Percentiles rank a stretch among this genome's conserved stretches.
Evolutionary conservation across 306 rosid genomes (phyloP).

Genomic region (Cicer chorassanicum): DNA sequence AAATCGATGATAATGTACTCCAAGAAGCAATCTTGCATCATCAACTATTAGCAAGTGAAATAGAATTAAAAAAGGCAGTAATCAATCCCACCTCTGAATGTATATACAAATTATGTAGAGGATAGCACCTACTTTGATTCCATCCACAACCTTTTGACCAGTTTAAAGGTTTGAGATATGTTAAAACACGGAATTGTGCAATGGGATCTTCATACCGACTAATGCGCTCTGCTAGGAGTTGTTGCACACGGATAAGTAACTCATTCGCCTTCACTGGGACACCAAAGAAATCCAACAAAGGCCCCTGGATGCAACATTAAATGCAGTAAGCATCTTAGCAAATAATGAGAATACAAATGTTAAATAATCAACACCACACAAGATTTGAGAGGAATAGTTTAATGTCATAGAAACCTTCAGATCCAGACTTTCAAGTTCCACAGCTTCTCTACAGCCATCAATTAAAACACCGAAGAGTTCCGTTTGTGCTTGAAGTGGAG

Average conservation of each 20-base stretch:
- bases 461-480: slow-evolving; percentile 81
- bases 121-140: slow-evolving; percentile 87
- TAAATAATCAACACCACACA: slow-evolving; percentile 22
- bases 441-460: slow-evolving; percentile 88
- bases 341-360: slow-evolving; percentile 27
- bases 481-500: slow-evolving; percentile 58
- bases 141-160: slow-evolving; percentile 99
- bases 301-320: slow-evolving; percentile 73
- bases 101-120: slow-evolving; percentile 31
- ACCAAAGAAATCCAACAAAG: slow-evolving; percentile 92
- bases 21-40: slow-evolving; percentile 97
- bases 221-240: slow-evolving; percentile 86
- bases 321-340: slow-evolving; percentile 34
- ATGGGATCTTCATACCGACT: slow-evolving; percentile 90
- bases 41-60: slow-evolving; percentile 65
- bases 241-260: slow-evolving; percentile 83
- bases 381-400: background rate
- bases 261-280: slow-evolving; percentile 92
- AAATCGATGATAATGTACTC: slow-evolving; percentile 88
- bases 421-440: slow-evolving; percentile 75
- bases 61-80: slow-evolving; percentile 41
- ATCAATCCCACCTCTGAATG: slow-evolving; percentile 7
- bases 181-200: slow-evolving; percentile 83
- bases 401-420: slow-evolving; percentile 67
- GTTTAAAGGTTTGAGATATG: slow-evolving; percentile 86